Evolutionary conservation across 495 filamentous ascomycete species (phyloP).

Genomic region (Aspergillus avenaceus): DNA sequence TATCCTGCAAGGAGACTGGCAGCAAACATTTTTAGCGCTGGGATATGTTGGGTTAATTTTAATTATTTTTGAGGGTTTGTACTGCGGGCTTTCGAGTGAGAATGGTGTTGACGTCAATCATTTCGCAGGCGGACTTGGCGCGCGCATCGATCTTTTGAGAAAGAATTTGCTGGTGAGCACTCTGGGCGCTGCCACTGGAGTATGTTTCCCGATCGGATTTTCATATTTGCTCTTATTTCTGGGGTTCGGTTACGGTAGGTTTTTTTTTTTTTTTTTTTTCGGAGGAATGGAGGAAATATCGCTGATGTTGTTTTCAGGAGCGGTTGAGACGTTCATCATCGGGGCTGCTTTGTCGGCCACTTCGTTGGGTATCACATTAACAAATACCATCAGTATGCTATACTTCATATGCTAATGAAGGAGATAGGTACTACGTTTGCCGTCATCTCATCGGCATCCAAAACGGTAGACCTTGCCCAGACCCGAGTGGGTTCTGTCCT

Average conservation of each 20-base stretch:
- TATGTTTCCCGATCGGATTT: constrained; percentile 29
- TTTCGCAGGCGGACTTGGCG: constrained; percentile 26
- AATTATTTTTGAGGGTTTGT: constrained; percentile 33
- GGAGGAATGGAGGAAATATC: background rate
- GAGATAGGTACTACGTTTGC: constrained; percentile 28
- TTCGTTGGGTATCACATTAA: constrained; percentile 32
- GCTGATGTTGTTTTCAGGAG: no score
- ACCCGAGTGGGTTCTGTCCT: constrained; percentile 31
- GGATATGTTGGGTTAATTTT: constrained; percentile 35
- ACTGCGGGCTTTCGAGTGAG: background rate
- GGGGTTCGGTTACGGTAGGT: constrained; percentile 27
- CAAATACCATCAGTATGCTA: no score
- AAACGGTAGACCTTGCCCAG: constrained; percentile 22
- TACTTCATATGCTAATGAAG: no score
- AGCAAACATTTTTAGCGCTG: constrained; percentile 27
- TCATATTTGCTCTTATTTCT: constrained; percentile 29
- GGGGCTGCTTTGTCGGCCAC: constrained; percentile 31
- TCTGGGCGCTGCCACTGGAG: constrained; percentile 28
- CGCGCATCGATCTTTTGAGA: constrained; percentile 30
- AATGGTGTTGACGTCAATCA: constrained; percentile 10
- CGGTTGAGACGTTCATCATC: constrained; percentile 35
- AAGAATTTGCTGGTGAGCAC: constrained; percentile 28
- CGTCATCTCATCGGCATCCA: constrained; percentile 26
- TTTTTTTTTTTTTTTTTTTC: background rate
- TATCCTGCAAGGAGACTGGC: constrained; percentile 28